Base-by-base conservation (phyloP, 306 rosid genomes). In the Pueraria montana region DNA sequence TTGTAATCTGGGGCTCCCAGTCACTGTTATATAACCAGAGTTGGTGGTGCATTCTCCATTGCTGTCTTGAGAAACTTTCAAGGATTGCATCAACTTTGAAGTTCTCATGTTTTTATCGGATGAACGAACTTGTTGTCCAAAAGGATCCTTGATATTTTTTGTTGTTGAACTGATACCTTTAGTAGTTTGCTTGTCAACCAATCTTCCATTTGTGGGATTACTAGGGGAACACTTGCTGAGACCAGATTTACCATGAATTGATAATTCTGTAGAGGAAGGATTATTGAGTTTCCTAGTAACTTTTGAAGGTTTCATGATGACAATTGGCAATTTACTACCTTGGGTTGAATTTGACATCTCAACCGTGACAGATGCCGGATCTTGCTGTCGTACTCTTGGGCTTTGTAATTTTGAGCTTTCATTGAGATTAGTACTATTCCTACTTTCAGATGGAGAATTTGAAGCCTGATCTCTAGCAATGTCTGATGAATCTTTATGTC, bases 251-350 rank as follows among this genome's bases (percentile, higher is more conserved):
- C 77, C 84, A 59, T 80, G 87, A 76, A 68, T 50, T 53, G 79
- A n/a, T 49, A 72, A 74, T 26, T 34, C 80, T 12, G 70, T 43
- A 52, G 90, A 83, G 71, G 84, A 81, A 32, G 84, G 66, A 48
- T 63, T 80, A 36, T 62, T 79, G 74, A 48, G 67, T 86, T 88
- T 95, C 66, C 83, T 87, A 17, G 75, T 36, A 46, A 56, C 86
- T 85, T 83, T 88, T 30, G 90, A 87, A 42, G 93, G 90, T 82
- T 86, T 95, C 92, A 86, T 89, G 86, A 91, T 77, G 53, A 89
- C 83, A 24, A 87, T 89, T 24, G 94, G 92, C 46, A 89, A 81
- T 81, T 75, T 86, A 20, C 80, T n/a, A 56, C 80, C 76, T 11
- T 18, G 71, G 46, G 70, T 76, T 45, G 91, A 76, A 73, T 82